Conservation (phyloP, 208 protist species). For the Trypanosoma platydactyli region DNA sequence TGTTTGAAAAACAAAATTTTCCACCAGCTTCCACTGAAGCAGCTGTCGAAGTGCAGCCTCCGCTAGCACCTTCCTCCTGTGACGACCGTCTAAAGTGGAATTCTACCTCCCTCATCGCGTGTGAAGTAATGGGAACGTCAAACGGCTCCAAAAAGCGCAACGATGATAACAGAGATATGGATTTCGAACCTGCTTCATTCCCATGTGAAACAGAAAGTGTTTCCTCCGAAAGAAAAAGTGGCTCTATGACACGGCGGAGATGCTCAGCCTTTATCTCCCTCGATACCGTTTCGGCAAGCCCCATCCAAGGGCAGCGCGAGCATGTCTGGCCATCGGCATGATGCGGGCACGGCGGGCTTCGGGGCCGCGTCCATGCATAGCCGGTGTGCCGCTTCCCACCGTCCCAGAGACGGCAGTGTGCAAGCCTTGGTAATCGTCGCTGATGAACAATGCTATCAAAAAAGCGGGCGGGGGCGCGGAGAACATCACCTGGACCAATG, state of each 20-base stretch:
- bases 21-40: not conserved
- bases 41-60: not conserved
- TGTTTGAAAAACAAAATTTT: constrained; percentile 28
- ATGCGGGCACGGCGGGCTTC: constrained; percentile 34
- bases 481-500: constrained; percentile 27
- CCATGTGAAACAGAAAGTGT: not conserved
- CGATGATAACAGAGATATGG: not conserved
- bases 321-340: constrained; percentile 33
- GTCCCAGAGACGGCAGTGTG: constrained; percentile 34
- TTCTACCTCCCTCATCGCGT: constrained; percentile 54
- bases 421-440: constrained; percentile 12
- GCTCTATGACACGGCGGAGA: constrained; percentile 20
- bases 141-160: constrained; percentile 48
- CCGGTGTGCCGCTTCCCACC: too few relatives aligned
- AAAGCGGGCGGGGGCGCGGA: constrained; percentile 23
- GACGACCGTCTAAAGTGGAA: constrained; percentile 33
- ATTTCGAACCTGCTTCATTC: not conserved
- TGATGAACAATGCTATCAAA: constrained; percentile 24
- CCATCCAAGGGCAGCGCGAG: constrained; percentile 78
- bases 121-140: constrained; percentile 28
- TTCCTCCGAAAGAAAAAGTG: not conserved
- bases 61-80: not conserved
- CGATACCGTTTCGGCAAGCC: constrained; percentile 25
- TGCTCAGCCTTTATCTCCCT: constrained; percentile 38
- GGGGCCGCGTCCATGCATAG: constrained; percentile 13